A percentile compares a stretch with the other conserved stretches of the same genome.
These are phyloP conservation scores for Teratosphaeriaceae sp. DNA, from an alignment of 2,329 filamentous ascomycete genomes.

Conservation along the genomic window DNA sequence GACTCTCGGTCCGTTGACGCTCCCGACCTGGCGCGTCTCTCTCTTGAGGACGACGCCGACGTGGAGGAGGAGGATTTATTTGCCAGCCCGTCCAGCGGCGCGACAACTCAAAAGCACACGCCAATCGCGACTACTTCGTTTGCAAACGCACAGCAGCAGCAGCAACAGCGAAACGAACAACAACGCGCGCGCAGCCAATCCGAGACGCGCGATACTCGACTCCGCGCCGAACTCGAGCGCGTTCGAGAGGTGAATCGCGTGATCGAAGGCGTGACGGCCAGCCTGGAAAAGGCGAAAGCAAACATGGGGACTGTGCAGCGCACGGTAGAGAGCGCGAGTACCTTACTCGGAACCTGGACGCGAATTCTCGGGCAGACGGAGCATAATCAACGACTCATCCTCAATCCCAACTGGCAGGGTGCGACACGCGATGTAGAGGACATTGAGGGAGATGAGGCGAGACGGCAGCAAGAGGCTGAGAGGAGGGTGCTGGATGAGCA, in stretches of 20 bases:
- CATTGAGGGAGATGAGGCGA: slow-evolving; percentile 69
- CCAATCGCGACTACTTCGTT: slow-evolving; percentile 22
- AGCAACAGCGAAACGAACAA: too few species aligned
- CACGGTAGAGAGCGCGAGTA: slow-evolving; percentile 82
- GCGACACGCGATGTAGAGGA: slow-evolving; percentile 81
- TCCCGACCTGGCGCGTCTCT: slow-evolving; percentile 26
- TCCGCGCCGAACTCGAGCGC: slow-evolving; percentile 74
- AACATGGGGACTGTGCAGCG: slow-evolving; percentile 81
- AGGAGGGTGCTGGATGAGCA: slow-evolving; percentile 72
- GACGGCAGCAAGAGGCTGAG: slow-evolving; percentile 70
- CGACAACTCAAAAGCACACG: slow-evolving; percentile 25
- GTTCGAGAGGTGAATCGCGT: slow-evolving; percentile 82
- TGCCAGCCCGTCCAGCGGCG: slow-evolving; percentile 45
- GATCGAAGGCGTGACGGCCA: slow-evolving; percentile 70
- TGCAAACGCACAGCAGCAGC: slow-evolving; percentile 37
- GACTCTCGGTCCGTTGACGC: slow-evolving; percentile 20
- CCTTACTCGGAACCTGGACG: slow-evolving; percentile 90
- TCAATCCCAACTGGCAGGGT: slow-evolving; percentile 85
- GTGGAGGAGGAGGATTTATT: slow-evolving; percentile 54
- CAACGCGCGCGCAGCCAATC: slow-evolving; percentile 24
- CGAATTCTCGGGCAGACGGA: slow-evolving; percentile 94
- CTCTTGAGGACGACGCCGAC: slow-evolving; percentile 50
- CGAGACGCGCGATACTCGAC: slow-evolving; percentile 62
- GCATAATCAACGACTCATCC: slow-evolving; percentile 87
- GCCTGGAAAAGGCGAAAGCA: slow-evolving; percentile 62